These are phyloP conservation scores for Suhomyces prunicola DNA, from an alignment of 805 yeast genomes.

Conservation along the genomic window DNA sequence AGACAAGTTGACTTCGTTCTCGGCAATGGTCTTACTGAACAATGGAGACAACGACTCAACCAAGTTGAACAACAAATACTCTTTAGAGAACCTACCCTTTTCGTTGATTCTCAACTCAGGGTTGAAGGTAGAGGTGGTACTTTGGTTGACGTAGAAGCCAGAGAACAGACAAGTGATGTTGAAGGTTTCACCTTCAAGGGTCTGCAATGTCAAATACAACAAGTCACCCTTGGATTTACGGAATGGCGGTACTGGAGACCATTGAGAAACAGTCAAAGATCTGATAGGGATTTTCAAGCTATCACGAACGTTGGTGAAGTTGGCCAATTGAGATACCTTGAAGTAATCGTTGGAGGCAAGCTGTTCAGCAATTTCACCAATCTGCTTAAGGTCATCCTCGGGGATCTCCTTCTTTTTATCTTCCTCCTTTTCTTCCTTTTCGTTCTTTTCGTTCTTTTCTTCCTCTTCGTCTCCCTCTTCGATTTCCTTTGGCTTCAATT, in stretches of 20 bases:
- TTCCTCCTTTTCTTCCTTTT: conserved; percentile 11
- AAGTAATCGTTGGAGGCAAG: conserved; percentile 10
- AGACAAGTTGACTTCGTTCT: conserved; percentile 47
- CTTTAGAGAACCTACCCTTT: conserved; percentile 29
- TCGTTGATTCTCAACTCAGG: conserved; percentile 50
- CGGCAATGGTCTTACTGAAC: conserved; percentile 50
- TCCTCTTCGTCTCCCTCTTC: conserved; percentile 10
- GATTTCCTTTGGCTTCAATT: conserved; percentile 19
- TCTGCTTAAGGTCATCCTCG: conserved; percentile 7
- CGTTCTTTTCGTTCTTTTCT: conserved; percentile 7
- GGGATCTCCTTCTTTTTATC: conserved; percentile 27
- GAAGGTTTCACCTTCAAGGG: conserved; percentile 76
- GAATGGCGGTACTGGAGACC: conserved; percentile 80
- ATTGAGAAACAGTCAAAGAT: conserved; percentile 59
- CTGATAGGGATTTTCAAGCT: conserved; percentile 50
- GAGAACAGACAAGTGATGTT: conserved; percentile 74
- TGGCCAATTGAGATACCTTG: conserved; percentile 16
- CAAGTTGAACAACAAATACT: conserved; percentile 58
- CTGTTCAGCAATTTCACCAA: conserved; percentile 6
- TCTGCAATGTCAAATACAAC: conserved; percentile 67
- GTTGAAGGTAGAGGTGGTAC: conserved; percentile 66
- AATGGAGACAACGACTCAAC: conserved; percentile 63
- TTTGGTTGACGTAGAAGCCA: conserved; percentile 78
- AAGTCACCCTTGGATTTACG: conserved; percentile 71
- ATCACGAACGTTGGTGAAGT: conserved; percentile 25